Evolutionary conservation across 129 eudicot species (phyloP).

Genomic region (Heracleum sosnowskyi): DNA sequence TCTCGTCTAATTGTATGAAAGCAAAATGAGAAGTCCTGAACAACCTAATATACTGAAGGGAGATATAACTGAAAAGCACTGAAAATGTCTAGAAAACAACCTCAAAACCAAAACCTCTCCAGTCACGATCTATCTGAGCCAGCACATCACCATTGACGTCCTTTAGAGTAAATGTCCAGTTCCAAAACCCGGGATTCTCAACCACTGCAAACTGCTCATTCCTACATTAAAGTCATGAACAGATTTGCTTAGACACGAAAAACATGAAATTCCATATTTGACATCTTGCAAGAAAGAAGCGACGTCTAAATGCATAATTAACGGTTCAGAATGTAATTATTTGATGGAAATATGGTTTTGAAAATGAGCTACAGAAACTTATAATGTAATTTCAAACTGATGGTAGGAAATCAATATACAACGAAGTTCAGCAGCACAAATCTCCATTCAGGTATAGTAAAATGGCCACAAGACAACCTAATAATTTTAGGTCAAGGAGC

Average conservation of each 20-base stretch:
- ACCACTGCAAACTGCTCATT: slow-evolving; percentile 90
- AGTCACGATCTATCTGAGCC: slow-evolving; percentile 90
- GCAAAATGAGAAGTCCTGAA: background rate
- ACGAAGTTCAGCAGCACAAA: background rate
- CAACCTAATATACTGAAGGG: background rate
- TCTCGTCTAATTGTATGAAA: background rate
- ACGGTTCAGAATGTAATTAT: background rate
- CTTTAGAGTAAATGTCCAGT: slow-evolving; percentile 94
- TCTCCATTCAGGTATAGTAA: background rate
- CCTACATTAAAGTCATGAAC: slow-evolving; percentile 28
- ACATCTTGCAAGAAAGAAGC: background rate
- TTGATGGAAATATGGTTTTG: background rate
- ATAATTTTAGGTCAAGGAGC: background rate
- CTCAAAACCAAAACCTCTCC: slow-evolving; percentile 99
- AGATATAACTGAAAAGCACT: background rate
- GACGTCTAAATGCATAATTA: background rate
- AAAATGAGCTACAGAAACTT: background rate
- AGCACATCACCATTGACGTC: slow-evolving; percentile 67
- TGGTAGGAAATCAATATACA: background rate
- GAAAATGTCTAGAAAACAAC: slow-evolving; percentile 24
- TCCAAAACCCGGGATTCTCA: slow-evolving; percentile 92
- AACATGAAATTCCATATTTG: background rate
- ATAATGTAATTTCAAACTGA: background rate
- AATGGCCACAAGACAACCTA: background rate
- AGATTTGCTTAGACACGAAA: background rate